Evolutionary conservation across 768 basidiomycete genomes (phyloP), one percentile per base, ranked within the genome.

Genomic region (Dioszegia crocea): DNA sequence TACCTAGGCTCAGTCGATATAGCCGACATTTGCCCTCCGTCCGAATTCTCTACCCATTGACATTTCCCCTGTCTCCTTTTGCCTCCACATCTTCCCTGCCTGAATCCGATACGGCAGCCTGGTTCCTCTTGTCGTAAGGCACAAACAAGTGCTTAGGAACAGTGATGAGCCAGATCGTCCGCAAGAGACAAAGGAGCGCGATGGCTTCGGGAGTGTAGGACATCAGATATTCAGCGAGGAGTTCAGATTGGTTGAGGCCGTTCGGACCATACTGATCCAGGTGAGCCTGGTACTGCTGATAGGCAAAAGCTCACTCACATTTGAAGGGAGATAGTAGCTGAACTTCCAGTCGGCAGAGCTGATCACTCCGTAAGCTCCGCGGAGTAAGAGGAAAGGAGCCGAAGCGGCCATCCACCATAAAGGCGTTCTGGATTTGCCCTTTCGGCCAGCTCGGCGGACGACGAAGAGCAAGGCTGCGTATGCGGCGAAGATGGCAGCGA

Each of bases 401-500:
- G 38, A 24, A 2, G 51, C 51, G 5, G 26, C 23, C 36, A 53
- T 40, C 51, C 51, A 53, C 51, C 51, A 53, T 23, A 53, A 38
- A 11, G 51, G 21, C 38, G 2, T n/a, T 29, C 59, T 5, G 40
- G 33, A 3, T 40, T 49, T n/a, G 38, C 38, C 30, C 39, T 51
- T 9, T 54, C 52, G 14, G 31, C 59, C 19, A 4, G 33, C 36
- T 57, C 58, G 47, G 19, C 30, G n/a, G n/a, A 57, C 4, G 45
- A 55, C 46, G 54, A 46, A 39, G 57, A 63, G 16, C 57, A 56
- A 4, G 41, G 63, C 10, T 21, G 26, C 23, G 38, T 55, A 30
- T 10, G 19, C 44, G 19, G 56, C 10, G 59, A 43, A 31, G 38
- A 55, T 41, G 39, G 57, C 30, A 14, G n/a, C 19, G 56, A 58